A percentile compares a stretch with the other conserved stretches of the same genome.
phyloP scores from a whole-genome alignment of 495 filamentous ascomycete species.

The Tuber melanosporum region DNA sequence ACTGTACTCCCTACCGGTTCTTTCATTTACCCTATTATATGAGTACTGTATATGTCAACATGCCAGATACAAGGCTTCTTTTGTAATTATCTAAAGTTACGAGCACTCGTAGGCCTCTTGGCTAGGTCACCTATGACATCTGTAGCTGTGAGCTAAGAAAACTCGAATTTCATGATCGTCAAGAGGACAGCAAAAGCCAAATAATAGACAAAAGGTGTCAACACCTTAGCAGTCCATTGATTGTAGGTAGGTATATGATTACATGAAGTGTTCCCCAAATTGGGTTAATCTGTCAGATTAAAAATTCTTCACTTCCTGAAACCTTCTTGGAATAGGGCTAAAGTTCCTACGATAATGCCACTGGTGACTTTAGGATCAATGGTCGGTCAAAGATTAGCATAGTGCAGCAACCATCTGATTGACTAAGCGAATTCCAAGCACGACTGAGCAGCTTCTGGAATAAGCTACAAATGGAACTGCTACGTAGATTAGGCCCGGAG shows the following conservation, averaged over 20 bases:
- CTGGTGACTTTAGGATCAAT: neutral
- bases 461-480: neutral
- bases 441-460: neutral
- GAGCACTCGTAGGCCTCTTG: neutral
- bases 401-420: neutral
- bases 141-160: neutral
- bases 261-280: neutral
- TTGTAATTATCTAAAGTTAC: neutral
- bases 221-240: neutral
- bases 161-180: neutral
- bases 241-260: neutral
- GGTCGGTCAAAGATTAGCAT: neutral
- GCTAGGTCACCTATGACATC: neutral
- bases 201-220: neutral
- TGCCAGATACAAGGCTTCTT: neutral
- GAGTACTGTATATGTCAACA: neutral
- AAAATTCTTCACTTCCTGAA: neutral
- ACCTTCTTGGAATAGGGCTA: neutral
- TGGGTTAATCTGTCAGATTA: neutral
- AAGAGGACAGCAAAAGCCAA: neutral
- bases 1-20: neutral
- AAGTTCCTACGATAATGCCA: neutral
- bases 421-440: neutral
- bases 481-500: neutral
- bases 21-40: neutral